Base-by-base conservation (phyloP, 768 basidiomycete species). In the Dendrothele bispora region DNA sequence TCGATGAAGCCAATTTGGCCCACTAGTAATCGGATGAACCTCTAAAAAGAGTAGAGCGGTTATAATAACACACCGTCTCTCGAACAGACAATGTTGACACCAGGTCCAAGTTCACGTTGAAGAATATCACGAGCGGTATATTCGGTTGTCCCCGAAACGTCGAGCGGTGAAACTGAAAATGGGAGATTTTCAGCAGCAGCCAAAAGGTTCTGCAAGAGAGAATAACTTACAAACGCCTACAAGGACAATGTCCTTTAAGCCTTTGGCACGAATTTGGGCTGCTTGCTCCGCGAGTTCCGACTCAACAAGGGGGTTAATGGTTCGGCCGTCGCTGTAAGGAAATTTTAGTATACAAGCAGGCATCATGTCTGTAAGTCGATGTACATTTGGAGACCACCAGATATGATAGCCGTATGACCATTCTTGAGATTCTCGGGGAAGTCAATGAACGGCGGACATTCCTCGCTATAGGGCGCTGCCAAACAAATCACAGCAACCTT, bases 401-500 rank as follows among this genome's bases (percentile, higher is more conserved):
- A 58, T 34, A 69, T 61, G 25, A 66, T 61, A n/a, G 64, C 61
- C 14, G 56, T 65, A 43, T 69, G 60, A 0, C 65, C 66, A 26
- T 62, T 56, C 48, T 56, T 60, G n/a, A 69, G 54, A 28, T 62
- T 57, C 20, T 43, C 51, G 2, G 66, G 67, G 37, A 61, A 71
- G 54, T 63, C 70, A 59, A 60, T 64, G 66, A 57, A 69, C 65
- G 68, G 77, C 10, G 82, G 84, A 15, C 73, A 73, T 27, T 80
- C 78, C n/a, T 61, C 66, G 2, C 79, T 79, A 60, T 79, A 83
- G 1, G 80, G 79, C 3, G 77, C 79, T 38, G 80, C 82, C 6
- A 86, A 70, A 46, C 84, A 76, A 39, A 86, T 71, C 29, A 86
- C 82, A 0, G 82, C 84, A 0, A 86, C 83, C 38, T 75, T 75